Percentiles rank a stretch among this genome's conserved stretches.
phyloP scores from a whole-genome alignment of 306 rosid genomes.

The Macrotyloma uniflorum region DNA sequence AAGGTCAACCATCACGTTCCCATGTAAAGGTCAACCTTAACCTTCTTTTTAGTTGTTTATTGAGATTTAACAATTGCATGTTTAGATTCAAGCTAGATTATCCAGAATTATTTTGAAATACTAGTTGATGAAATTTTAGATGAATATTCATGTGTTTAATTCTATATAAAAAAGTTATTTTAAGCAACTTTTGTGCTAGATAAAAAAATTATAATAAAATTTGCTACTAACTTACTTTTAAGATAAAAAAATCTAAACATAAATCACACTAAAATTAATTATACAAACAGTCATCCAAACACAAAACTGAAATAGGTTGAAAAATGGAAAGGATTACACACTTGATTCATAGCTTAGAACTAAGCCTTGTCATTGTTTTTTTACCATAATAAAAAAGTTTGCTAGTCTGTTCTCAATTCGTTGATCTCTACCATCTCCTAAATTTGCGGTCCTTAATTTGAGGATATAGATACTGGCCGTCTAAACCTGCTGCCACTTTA shows the following conservation, averaged over 20 bases:
- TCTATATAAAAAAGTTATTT: background rate
- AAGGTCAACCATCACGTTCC: slow-evolving; percentile 1
- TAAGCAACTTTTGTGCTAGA: background rate
- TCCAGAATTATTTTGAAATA: background rate
- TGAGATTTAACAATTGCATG: background rate
- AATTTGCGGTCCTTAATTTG: background rate
- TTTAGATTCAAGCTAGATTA: too few species aligned
- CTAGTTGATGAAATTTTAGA: background rate
- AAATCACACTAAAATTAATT: background rate
- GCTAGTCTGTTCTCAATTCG: background rate
- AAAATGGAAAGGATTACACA: background rate
- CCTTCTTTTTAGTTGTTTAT: background rate
- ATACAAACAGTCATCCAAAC: background rate
- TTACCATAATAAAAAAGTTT: background rate
- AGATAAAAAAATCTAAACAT: background rate
- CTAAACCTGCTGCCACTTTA: background rate
- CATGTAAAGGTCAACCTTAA: slow-evolving; percentile 30
- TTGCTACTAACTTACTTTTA: background rate
- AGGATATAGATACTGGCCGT: background rate
- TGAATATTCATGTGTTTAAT: background rate
- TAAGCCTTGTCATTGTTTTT: background rate
- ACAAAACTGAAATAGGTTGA: background rate
- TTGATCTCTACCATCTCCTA: background rate
- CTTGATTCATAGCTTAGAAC: background rate
- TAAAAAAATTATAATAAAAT: background rate